Conservation (phyloP, 2,329 filamentous ascomycete species). For the Diaporthe vexans region DNA sequence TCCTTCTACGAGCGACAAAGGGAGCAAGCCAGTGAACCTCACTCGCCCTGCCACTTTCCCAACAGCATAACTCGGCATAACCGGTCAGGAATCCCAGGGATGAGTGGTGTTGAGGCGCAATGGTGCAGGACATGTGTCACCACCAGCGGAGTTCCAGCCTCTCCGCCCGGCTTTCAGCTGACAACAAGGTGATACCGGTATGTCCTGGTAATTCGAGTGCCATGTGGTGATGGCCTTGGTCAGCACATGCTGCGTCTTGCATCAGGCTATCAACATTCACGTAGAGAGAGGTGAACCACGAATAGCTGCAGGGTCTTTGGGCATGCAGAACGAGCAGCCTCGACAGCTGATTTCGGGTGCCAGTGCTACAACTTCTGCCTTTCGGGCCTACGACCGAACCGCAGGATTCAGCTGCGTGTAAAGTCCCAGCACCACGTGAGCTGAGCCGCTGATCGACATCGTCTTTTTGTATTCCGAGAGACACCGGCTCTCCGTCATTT, state of each 20-base stretch:
- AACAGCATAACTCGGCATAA: not conserved
- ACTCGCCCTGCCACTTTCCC: not conserved
- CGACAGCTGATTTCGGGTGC: not conserved
- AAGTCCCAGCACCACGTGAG: constrained; percentile 6
- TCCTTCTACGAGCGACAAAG: not conserved
- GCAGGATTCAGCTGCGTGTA: not conserved
- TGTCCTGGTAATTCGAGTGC: not conserved
- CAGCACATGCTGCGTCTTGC: not conserved
- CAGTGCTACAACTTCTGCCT: not conserved
- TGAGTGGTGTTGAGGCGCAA: not conserved
- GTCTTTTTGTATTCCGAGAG: not conserved
- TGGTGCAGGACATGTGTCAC: not conserved
- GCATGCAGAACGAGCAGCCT: not conserved
- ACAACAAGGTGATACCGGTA: not conserved
- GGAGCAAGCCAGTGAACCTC: not conserved
- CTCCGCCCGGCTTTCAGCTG: not conserved
- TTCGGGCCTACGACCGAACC: not conserved
- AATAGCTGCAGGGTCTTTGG: not conserved
- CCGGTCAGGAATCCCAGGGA: not conserved
- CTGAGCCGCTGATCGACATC: not conserved
- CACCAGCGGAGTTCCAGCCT: not conserved
- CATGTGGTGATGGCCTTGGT: not conserved
- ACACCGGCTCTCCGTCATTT: not conserved
- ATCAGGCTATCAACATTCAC: not conserved
- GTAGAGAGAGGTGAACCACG: not conserved